These are phyloP conservation scores for Fennellomyces sp. DNA, from an alignment of 371 early-diverging fungal genomes.

Conservation along the genomic window DNA sequence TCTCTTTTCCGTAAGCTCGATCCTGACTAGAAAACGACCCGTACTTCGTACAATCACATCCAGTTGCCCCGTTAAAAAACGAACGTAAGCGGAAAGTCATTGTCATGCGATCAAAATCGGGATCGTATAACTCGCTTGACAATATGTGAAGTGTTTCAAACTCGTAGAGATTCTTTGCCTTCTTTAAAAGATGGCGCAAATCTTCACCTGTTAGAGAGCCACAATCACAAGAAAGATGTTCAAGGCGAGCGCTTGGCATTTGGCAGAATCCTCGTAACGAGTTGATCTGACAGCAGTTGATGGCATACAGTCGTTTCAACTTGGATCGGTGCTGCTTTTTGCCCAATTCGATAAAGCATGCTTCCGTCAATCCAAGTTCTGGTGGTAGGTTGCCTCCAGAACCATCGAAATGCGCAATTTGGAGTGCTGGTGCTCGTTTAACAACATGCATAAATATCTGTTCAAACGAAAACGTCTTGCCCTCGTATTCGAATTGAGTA, in stretches of 20 bases:
- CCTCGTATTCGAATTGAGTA: not conserved
- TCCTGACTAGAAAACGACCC: too few species aligned
- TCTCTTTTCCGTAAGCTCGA: too few species aligned
- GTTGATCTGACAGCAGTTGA: not conserved
- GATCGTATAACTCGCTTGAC: not conserved
- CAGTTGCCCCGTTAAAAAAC: too few species aligned
- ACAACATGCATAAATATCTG: not conserved
- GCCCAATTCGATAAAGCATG: not conserved
- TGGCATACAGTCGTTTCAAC: not conserved
- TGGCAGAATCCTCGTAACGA: not conserved
- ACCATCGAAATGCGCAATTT: not conserved
- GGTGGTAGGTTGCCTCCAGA: not conserved
- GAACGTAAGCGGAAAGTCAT: not conserved
- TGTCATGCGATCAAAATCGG: not conserved
- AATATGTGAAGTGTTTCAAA: not conserved
- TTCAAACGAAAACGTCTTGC: not conserved
- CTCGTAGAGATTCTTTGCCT: not conserved
- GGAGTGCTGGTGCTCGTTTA: not conserved
- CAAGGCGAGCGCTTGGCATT: not conserved
- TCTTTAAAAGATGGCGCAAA: not conserved
- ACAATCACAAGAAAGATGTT: not conserved
- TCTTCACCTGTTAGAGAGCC: not conserved
- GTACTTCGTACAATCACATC: too few species aligned
- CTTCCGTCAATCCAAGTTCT: not conserved
- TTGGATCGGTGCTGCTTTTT: not conserved